These are phyloP conservation scores for Mycena capillaripes DNA, from an alignment of 768 basidiomycete genomes.

Conservation along the genomic window DNA sequence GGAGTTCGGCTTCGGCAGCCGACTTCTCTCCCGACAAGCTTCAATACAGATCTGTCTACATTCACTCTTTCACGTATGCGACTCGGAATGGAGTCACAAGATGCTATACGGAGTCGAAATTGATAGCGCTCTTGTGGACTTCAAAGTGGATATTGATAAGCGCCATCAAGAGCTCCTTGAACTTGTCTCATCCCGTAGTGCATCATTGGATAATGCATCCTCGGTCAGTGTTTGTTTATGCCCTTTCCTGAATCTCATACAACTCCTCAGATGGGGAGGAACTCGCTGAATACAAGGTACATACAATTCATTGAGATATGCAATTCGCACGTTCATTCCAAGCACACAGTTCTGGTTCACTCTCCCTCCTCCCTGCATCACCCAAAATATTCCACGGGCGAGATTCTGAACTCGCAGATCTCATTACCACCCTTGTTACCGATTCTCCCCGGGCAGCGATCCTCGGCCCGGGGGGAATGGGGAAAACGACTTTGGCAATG, in stretches of 20 bases:
- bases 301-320: no score
- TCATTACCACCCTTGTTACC: not conserved
- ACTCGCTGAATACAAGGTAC: no score
- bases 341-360: not conserved
- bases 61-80: no score
- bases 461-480: constrained; percentile 26
- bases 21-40: no score
- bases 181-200: not conserved
- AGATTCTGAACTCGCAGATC: not conserved
- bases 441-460: not conserved
- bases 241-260: no score
- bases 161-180: constrained; percentile 23
- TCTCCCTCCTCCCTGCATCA: not conserved
- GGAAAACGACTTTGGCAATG: constrained; percentile 14
- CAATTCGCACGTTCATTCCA: no score
- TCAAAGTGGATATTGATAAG: not conserved
- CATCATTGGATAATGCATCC: not conserved
- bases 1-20: no score
- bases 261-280: no score
- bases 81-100: no score
- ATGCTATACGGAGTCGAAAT: not conserved
- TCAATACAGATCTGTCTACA: no score
- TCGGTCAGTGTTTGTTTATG: not conserved
- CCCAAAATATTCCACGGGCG: constrained; percentile 13
- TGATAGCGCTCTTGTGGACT: not conserved